Conservation (phyloP, 2,329 filamentous ascomycete species). For the Paecilomyces sp. region DNA sequence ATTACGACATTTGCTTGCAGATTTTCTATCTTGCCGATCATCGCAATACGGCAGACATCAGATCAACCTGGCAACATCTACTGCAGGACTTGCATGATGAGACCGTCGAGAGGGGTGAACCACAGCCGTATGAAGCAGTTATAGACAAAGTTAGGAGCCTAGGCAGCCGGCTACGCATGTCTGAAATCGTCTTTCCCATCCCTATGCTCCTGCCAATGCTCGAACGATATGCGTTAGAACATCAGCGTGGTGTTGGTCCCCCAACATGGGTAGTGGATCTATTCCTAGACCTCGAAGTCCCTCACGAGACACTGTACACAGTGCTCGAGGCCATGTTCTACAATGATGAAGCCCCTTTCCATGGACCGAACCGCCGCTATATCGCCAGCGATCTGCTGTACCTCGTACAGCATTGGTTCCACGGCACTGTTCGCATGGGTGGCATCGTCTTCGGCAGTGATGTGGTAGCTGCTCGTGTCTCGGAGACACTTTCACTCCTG, state of each 20-base stretch:
- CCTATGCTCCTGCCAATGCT: conserved; percentile 49
- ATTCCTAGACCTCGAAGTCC: conserved; percentile 56
- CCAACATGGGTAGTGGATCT: conserved; percentile 58
- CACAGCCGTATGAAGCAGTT: conserved; percentile 43
- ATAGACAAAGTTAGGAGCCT: conserved; percentile 50
- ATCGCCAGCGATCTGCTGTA: conserved; percentile 58
- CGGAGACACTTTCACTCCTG: conserved; percentile 39
- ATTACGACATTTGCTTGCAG: conserved; percentile 86
- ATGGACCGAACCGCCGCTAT: conserved; percentile 48
- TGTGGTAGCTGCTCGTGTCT: conserved; percentile 45
- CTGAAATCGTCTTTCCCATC: conserved; percentile 51
- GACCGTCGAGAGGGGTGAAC: conserved; percentile 36
- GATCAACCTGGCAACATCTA: conserved; percentile 74
- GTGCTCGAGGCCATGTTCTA: conserved; percentile 62
- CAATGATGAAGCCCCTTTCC: conserved; percentile 58
- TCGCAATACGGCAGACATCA: conserved; percentile 77
- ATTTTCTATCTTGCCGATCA: conserved; percentile 92
- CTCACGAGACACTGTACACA: conserved; percentile 54
- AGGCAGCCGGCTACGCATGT: conserved; percentile 49
- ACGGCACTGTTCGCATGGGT: conserved; percentile 48
- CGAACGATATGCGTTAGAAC: conserved; percentile 45
- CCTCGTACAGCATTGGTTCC: conserved; percentile 54
- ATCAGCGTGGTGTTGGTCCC: conserved; percentile 41
- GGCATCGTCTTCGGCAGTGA: conserved; percentile 54
- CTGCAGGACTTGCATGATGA: conserved; percentile 63